phyloP scores from a whole-genome alignment of 2,329 filamentous ascomycete genomes.

The Ophiocordyceps unilateralis region DNA sequence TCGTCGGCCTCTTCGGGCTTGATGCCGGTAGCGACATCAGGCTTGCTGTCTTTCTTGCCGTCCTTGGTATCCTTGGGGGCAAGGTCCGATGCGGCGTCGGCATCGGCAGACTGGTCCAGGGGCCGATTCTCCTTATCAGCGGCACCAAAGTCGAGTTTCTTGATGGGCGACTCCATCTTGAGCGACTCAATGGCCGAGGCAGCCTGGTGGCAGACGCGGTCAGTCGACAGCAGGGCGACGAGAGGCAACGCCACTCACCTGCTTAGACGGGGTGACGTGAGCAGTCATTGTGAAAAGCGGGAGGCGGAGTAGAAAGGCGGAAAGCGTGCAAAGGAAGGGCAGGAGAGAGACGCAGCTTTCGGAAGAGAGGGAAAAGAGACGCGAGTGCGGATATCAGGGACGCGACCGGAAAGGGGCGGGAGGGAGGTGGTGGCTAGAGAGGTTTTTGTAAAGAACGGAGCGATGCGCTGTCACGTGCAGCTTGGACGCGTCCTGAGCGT shows the following conservation, averaged over 20 bases:
- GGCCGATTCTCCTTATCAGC: conserved; percentile 70
- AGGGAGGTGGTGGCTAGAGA: conserved; percentile 6
- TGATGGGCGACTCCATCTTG: conserved; percentile 83
- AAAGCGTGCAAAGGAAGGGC: conserved; percentile 5
- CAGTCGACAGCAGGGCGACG: conserved; percentile 9
- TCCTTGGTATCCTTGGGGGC: conserved; percentile 32
- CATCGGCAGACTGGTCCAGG: conserved; percentile 30
- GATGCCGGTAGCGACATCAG: conserved; percentile 29
- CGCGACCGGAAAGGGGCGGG: background rate
- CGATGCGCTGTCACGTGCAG: conserved; percentile 20
- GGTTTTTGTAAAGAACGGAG: conserved; percentile 19
- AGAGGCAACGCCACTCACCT: conserved; percentile 22
- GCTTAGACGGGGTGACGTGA: conserved; percentile 46
- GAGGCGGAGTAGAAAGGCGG: conserved; percentile 5
- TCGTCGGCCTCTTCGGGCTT: conserved; percentile 63
- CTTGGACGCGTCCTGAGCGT: conserved; percentile 13
- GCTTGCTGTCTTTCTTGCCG: conserved; percentile 17
- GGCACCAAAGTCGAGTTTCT: conserved; percentile 67
- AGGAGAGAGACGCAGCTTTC: background rate
- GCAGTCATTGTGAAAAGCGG: conserved; percentile 46
- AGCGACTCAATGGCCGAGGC: conserved; percentile 73
- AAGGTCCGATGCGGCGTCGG: conserved; percentile 38
- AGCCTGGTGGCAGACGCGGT: conserved; percentile 39
- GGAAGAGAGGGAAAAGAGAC: conserved; percentile 3
- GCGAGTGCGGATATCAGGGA: conserved; percentile 9